phyloP scores from a whole-genome alignment of 139 green algal genomes.

The Tetradesmus lagerheimii region DNA sequence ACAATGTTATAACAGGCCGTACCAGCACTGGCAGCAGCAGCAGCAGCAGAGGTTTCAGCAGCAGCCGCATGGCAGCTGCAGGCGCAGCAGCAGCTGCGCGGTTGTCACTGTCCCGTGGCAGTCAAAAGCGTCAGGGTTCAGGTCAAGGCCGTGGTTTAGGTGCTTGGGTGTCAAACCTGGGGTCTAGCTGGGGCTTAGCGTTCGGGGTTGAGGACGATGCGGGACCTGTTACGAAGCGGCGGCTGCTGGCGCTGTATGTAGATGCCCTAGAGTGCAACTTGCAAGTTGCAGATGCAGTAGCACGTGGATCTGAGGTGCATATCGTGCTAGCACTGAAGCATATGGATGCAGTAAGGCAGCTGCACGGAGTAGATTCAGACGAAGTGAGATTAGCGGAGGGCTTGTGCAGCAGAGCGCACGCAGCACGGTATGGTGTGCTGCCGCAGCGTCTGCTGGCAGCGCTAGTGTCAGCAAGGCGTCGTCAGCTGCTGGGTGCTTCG shows the following conservation, averaged over 20 bases:
- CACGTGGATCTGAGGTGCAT: constrained; percentile 47
- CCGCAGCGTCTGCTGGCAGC: neutral
- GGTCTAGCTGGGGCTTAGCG: neutral
- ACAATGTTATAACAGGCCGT: neutral
- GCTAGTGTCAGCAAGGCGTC: constrained; percentile 22
- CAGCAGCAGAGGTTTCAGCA: constrained; percentile 3
- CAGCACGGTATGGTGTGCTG: constrained; percentile 41
- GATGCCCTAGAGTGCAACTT: neutral
- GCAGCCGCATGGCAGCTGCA: neutral
- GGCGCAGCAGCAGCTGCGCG: constrained; percentile 14
- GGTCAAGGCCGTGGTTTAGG: neutral
- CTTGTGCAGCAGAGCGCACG: constrained; percentile 36
- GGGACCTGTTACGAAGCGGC: constrained; percentile 32
- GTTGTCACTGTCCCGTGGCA: neutral
- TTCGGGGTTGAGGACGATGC: neutral
- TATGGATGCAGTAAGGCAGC: constrained; percentile 24
- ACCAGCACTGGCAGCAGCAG: constrained; percentile 25
- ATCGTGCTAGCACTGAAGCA: constrained; percentile 16
- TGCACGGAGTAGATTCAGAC: constrained; percentile 11
- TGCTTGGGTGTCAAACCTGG: neutral
- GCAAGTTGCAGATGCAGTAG: constrained; percentile 37
- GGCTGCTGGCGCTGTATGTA: constrained; percentile 32
- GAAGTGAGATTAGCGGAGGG: constrained; percentile 37
- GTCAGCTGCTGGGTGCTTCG: constrained; percentile 38
- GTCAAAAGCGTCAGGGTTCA: neutral